Evolutionary conservation across 2,329 filamentous ascomycete species (phyloP), one percentile per base, ranked within the genome.

Genomic region (Trichoderma atrobrunneum): DNA sequence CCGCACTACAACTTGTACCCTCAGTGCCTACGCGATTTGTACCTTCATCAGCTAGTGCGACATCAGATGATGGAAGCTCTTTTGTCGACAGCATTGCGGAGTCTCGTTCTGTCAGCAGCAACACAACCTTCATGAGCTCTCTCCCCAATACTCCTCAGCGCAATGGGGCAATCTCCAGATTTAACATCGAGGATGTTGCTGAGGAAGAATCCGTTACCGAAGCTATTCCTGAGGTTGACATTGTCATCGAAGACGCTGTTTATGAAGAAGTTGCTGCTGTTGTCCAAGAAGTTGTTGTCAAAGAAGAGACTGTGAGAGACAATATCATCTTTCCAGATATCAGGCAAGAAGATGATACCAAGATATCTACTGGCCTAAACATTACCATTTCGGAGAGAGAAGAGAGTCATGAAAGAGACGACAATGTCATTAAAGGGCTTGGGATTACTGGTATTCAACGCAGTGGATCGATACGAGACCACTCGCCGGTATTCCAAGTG

Each of bases 401-500:
- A 32, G 54, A 60, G 7, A 18, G 7, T 8, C 5, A 24, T 21
- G 14, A 28, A 14, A 16, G 10, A 3, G 26, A 28, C 14, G 26
- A 68, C 12, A n/a, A 18, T 8, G 5, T 28, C 12, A 10, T 68
- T n/a, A 12, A 60, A 32, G 65, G 34, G 14, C 54, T 68, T 32
- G 65, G 65, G 0, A 32, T 60, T 24, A 32, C 34, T 5, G 36
- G 65, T 11, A 24, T 48, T 12, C 65, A 68, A 12, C 65, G 65
- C 26, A 59, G 39, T 28, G 65, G 51, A 3, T 68, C 65, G 18
- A n/a, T 68, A 18, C 34, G 65, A 60, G 65, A 68, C n/a, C 65
- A 68, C 54, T 68, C 65, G 7, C 54, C 54, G 10, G 65, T 68
- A 32, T 68, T 68, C 34, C 65, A 60, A 48, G 26, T 59, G 4